Conservation (phyloP, 2,329 filamentous ascomycete genomes). For the Arachnomyces sp. region DNA sequence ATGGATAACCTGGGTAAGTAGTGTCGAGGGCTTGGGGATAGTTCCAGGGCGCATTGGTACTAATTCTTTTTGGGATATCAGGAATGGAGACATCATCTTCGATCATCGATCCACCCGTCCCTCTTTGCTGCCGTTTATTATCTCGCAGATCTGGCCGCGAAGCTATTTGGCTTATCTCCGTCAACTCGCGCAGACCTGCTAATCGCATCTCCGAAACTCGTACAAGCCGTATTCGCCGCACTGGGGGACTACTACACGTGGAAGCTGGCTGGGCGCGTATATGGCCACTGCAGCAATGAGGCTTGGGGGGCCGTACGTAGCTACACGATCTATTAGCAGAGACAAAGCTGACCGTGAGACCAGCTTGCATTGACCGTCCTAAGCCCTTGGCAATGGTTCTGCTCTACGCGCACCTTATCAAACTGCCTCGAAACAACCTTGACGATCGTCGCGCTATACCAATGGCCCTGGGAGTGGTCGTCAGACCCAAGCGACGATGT, state of each 20-base stretch:
- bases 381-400: conserved; percentile 96
- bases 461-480: conserved; percentile 78
- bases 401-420: conserved; percentile 83
- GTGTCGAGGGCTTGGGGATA: not conserved
- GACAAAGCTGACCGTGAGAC: conserved; percentile 9
- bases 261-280: conserved; percentile 66
- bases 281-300: conserved; percentile 55
- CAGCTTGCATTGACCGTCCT: conserved; percentile 62
- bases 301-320: conserved; percentile 57
- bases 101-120: conserved; percentile 84
- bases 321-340: not conserved
- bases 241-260: conserved; percentile 79
- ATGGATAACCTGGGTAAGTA: conserved; percentile 88
- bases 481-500: conserved; percentile 10
- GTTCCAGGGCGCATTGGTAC: conserved; percentile 7
- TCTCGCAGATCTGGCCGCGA: conserved; percentile 49
- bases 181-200: conserved; percentile 57
- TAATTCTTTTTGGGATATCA: conserved; percentile 31
- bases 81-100: conserved; percentile 87
- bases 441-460: conserved; percentile 67
- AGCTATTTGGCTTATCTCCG: conserved; percentile 45
- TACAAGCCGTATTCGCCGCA: conserved; percentile 72
- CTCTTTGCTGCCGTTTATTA: conserved; percentile 73
- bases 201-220: conserved; percentile 61
- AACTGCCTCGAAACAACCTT: conserved; percentile 89